phyloP scores from a whole-genome alignment of 768 basidiomycete species.

The Pulveroboletus sp. region DNA sequence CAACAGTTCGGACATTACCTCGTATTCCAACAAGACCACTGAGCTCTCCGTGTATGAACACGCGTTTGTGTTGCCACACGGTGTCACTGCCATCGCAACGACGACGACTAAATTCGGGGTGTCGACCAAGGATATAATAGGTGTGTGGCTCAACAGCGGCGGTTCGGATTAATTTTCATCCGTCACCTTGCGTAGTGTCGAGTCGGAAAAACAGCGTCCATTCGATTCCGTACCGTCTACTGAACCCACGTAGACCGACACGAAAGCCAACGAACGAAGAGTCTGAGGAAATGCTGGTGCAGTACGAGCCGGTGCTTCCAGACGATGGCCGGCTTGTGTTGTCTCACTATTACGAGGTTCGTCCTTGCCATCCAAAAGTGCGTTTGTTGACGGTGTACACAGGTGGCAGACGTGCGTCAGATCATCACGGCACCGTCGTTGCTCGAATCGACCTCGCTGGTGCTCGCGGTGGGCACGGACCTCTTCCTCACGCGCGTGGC shows the following conservation, averaged over 20 bases:
- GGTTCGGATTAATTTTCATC: neutral
- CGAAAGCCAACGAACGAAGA: slow-evolving; percentile 74
- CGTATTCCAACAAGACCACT: slow-evolving; percentile 51
- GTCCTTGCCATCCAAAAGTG: slow-evolving; percentile 7
- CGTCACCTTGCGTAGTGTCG: slow-evolving; percentile 54
- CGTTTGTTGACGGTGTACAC: neutral
- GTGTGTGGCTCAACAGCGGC: slow-evolving; percentile 41
- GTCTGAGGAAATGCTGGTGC: slow-evolving; percentile 79
- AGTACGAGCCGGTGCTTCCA: slow-evolving; percentile 78
- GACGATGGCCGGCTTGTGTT: slow-evolving; percentile 61
- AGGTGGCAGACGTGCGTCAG: slow-evolving; percentile 68
- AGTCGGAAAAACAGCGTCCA: slow-evolving; percentile 72
- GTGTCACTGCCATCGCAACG: slow-evolving; percentile 64
- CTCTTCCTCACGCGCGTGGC: slow-evolving; percentile 83
- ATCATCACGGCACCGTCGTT: slow-evolving; percentile 81
- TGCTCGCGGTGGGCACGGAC: slow-evolving; percentile 86
- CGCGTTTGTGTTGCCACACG: slow-evolving; percentile 67
- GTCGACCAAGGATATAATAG: slow-evolving; percentile 79
- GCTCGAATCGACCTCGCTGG: slow-evolving; percentile 88
- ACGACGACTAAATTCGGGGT: slow-evolving; percentile 90
- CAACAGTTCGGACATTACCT: slow-evolving; percentile 51
- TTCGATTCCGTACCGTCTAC: slow-evolving; percentile 63
- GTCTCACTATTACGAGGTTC: slow-evolving; percentile 55
- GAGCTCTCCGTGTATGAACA: slow-evolving; percentile 62
- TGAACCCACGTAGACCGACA: slow-evolving; percentile 85